A percentile compares a stretch with the other conserved stretches of the same genome.
phyloP scores from a whole-genome alignment of 176 grass and related monocot species.

The Bromus sterilis region DNA sequence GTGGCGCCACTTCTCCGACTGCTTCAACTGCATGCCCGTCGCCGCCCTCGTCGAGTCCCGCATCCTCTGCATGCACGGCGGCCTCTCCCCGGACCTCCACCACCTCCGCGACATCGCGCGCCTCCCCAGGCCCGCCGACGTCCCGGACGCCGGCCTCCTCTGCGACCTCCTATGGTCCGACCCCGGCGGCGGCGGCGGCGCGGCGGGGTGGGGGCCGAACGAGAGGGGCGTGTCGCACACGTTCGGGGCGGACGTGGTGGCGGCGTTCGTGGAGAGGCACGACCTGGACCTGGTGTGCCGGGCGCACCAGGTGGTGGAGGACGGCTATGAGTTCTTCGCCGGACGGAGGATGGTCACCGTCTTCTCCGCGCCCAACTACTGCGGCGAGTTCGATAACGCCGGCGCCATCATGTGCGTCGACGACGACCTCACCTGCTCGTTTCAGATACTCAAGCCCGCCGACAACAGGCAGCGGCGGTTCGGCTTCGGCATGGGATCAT shows the following conservation, averaged over 20 bases:
- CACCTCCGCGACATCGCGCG: conserved; percentile 31
- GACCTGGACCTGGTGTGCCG: conserved; percentile 65
- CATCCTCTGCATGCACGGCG: conserved; percentile 64
- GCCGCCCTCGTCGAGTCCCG: conserved; percentile 44
- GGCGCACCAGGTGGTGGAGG: conserved; percentile 60
- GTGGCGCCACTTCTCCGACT: conserved; percentile 52
- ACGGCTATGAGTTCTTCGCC: conserved; percentile 41
- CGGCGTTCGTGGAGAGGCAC: conserved; percentile 28
- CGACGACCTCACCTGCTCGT: conserved; percentile 34
- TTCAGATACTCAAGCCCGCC: conserved; percentile 12
- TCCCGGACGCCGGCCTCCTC: conserved; percentile 48
- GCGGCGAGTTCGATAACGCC: conserved; percentile 45
- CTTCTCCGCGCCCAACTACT: conserved; percentile 48
- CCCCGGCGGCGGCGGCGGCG: conserved; percentile 1
- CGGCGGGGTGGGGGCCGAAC: conserved; percentile 35
- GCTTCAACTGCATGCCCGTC: conserved; percentile 60
- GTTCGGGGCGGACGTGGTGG: conserved; percentile 47
- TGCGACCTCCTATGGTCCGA: conserved; percentile 75
- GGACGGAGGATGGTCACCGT: conserved; percentile 20
- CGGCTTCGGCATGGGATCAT: neutral
- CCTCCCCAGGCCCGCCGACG: conserved; percentile 34
- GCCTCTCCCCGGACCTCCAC: conserved; percentile 51
- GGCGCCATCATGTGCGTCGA: conserved; percentile 37
- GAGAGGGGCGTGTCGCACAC: conserved; percentile 52
- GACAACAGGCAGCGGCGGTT: neutral